Evolutionary conservation across 345 rosid genomes (phyloP).

Genomic region (Diplotaxis tenuifolia): DNA sequence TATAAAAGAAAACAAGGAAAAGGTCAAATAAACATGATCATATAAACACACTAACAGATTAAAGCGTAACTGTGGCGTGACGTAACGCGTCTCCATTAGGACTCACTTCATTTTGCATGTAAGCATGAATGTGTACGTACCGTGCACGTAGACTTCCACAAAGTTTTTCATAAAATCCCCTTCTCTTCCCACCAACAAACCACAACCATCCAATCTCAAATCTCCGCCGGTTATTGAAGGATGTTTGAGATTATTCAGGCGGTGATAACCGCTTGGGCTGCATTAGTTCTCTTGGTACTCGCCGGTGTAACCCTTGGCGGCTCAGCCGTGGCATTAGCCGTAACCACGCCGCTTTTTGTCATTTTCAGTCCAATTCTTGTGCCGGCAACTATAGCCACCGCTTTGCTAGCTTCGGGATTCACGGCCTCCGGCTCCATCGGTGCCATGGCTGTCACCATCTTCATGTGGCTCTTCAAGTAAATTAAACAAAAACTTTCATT

Average conservation of each 20-base stretch:
- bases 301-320: conserved; percentile 57
- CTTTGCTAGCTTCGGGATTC: conserved; percentile 55
- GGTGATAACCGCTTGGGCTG: conserved; percentile 45
- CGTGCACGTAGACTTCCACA: conserved; percentile 29
- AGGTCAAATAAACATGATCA: neutral
- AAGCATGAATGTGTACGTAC: conserved; percentile 19
- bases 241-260: conserved; percentile 23
- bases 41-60: neutral
- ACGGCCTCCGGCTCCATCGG: conserved; percentile 64
- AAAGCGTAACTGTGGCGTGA: neutral
- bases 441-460: conserved; percentile 48
- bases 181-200: conserved; percentile 9
- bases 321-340: conserved; percentile 55
- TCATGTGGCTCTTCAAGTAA: conserved; percentile 67
- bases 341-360: conserved; percentile 66
- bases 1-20: neutral
- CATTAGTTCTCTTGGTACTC: conserved; percentile 56
- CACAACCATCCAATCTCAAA: neutral
- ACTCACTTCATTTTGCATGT: conserved; percentile 21
- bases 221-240: neutral
- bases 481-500: neutral
- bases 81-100: neutral
- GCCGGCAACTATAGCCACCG: conserved; percentile 59
- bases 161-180: conserved; percentile 15
- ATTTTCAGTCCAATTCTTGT: conserved; percentile 78